Conservation (phyloP, 352 stramenopile genomes). For the Phytophthora brassicae region DNA sequence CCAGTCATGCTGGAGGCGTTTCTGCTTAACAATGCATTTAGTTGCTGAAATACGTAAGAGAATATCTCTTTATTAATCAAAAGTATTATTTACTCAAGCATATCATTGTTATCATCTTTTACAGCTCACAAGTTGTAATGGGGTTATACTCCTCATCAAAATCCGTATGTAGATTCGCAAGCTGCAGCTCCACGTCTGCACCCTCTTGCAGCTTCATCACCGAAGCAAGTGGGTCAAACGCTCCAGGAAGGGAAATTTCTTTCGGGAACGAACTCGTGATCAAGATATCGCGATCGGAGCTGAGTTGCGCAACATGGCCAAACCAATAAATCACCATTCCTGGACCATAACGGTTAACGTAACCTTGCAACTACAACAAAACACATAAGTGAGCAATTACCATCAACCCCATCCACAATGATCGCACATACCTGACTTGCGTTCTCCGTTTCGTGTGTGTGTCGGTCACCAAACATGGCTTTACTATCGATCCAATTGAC, state of each 20-base stretch:
- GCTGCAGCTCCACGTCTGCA: conserved; percentile 19
- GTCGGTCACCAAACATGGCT: conserved; percentile 85
- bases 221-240: conserved; percentile 39
- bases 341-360: conserved; percentile 80
- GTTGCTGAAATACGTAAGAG: conserved; percentile 23
- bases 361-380: conserved; percentile 57
- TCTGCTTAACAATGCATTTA: conserved; percentile 35
- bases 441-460: conserved; percentile 81
- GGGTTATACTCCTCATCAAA: conserved; percentile 48
- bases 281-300: conserved; percentile 56
- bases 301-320: conserved; percentile 62
- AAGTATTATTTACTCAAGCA: conserved; percentile 24
- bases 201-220: conserved; percentile 21
- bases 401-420: neutral
- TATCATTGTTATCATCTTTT: conserved; percentile 1
- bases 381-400: neutral
- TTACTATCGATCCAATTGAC: conserved; percentile 93
- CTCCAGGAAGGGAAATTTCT: conserved; percentile 59
- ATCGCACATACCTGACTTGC: conserved; percentile 42
- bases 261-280: conserved; percentile 60
- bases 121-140: conserved; percentile 39
- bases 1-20: conserved; percentile 43
- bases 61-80: conserved; percentile 25
- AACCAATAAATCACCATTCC: conserved; percentile 92
- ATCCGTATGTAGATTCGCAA: conserved; percentile 25